Conservation (phyloP, 441 rosid genomes). For the Aquilaria agallochum region DNA sequence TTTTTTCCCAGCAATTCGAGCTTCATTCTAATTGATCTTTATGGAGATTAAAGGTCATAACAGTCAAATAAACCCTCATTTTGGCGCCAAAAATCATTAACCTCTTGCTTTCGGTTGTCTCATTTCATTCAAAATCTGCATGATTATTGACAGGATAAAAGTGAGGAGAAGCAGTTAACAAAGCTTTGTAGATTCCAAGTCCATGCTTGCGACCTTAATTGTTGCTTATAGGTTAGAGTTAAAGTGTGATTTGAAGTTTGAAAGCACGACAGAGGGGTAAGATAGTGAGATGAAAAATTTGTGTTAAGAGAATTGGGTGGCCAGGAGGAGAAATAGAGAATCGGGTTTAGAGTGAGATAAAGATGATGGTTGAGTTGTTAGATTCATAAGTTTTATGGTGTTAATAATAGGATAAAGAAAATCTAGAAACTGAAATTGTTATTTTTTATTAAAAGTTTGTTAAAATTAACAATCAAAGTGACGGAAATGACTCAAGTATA, state of each 20-base stretch:
- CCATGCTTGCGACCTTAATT: conserved; percentile 11
- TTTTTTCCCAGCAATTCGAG: conserved; percentile 79
- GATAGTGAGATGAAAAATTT: not conserved
- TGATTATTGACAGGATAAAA: conserved; percentile 28
- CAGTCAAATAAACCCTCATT: conserved; percentile 82
- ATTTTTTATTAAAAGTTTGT: too few relatives aligned
- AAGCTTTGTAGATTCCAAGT: conserved; percentile 6
- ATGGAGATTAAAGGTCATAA: conserved; percentile 87
- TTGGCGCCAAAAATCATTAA: conserved; percentile 14
- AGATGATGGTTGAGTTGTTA: too few relatives aligned
- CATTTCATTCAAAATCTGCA: conserved; percentile 30
- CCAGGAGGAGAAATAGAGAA: too few relatives aligned
- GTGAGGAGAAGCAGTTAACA: not conserved
- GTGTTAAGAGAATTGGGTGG: too few relatives aligned
- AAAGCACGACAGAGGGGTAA: not conserved
- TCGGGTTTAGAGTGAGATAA: too few relatives aligned
- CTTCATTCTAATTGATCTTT: conserved; percentile 77
- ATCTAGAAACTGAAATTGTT: too few relatives aligned
- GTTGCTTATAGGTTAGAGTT: not conserved
- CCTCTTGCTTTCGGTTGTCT: conserved; percentile 16
- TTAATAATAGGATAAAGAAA: too few relatives aligned
- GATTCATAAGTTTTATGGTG: too few relatives aligned
- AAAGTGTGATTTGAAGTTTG: not conserved
- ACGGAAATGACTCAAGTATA: too few relatives aligned
- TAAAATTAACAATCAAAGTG: too few relatives aligned